Evolutionary conservation across 169 alveolate genomes (phyloP).

Genomic region (Eimeria brunetti): DNA sequence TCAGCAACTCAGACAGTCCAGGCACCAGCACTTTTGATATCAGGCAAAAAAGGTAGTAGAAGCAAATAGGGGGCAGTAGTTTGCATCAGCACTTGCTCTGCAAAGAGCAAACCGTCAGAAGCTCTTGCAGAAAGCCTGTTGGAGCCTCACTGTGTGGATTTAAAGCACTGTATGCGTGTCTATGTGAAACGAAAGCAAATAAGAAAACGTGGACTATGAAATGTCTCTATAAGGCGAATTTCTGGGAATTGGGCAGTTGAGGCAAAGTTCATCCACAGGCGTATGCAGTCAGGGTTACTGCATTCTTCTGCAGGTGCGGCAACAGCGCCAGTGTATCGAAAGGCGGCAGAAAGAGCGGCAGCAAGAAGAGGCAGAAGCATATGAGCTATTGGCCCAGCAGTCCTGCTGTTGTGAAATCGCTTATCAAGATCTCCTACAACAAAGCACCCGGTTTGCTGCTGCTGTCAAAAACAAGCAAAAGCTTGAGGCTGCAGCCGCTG

Average conservation of each 20-base stretch:
- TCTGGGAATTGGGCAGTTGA: not conserved
- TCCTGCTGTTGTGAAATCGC: constrained; percentile 66
- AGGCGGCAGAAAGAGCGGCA: not conserved
- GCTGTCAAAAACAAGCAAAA: constrained; percentile 16
- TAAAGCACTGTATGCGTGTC: not conserved
- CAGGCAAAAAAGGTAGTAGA: not conserved
- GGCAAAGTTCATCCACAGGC: not conserved
- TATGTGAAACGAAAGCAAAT: not conserved
- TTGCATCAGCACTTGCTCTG: not conserved
- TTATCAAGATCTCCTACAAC: constrained; percentile 46
- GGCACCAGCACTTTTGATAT: not conserved
- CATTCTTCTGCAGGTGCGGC: constrained; percentile 9
- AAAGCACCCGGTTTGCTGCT: constrained; percentile 10
- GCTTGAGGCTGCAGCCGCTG: constrained; percentile 51
- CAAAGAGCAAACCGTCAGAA: not conserved
- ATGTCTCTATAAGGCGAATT: not conserved
- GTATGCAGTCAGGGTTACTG: not conserved
- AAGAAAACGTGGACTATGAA: not conserved
- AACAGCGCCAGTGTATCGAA: constrained; percentile 8
- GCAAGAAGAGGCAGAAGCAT: constrained; percentile 17
- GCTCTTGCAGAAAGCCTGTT: not conserved
- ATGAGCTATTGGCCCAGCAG: constrained; percentile 39
- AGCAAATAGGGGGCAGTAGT: not conserved
- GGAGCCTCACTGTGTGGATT: not conserved
- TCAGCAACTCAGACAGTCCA: not conserved